phyloP scores from a whole-genome alignment of 2,329 filamentous ascomycete species.

The Beauveria sp. region DNA sequence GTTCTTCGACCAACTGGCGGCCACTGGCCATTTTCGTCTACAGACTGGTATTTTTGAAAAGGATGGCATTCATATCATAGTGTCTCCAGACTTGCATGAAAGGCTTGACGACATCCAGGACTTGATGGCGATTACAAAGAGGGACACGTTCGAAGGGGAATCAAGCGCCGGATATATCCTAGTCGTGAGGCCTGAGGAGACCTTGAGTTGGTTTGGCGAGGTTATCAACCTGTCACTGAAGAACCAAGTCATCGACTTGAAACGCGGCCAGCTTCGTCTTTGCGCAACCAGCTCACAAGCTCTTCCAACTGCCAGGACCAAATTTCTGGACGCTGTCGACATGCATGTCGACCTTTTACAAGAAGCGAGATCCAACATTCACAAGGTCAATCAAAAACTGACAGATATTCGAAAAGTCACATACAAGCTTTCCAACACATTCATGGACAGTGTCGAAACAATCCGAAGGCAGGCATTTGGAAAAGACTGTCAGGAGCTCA shows the following conservation, averaged over 20 bases:
- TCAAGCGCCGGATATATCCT: constrained; percentile 69
- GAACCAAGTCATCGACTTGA: constrained; percentile 76
- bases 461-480: constrained; percentile 75
- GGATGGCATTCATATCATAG: constrained; percentile 74
- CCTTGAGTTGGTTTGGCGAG: constrained; percentile 74
- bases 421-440: constrained; percentile 93
- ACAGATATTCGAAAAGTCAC: constrained; percentile 93
- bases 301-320: constrained; percentile 68
- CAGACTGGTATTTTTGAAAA: constrained; percentile 63
- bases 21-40: constrained; percentile 82
- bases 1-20: constrained; percentile 72
- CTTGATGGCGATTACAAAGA: constrained; percentile 65
- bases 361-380: constrained; percentile 87
- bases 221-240: constrained; percentile 64
- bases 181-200: constrained; percentile 73
- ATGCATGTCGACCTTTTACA: constrained; percentile 83
- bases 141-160: constrained; percentile 57
- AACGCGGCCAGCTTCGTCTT: constrained; percentile 76
- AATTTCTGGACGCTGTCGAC: constrained; percentile 71
- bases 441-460: constrained; percentile 96
- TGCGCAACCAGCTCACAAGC: constrained; percentile 82
- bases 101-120: constrained; percentile 76
- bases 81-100: constrained; percentile 69
- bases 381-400: constrained; percentile 82
- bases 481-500: constrained; percentile 86